Conservation (phyloP, 352 stramenopile genomes). For the Phytophthora syringae region DNA sequence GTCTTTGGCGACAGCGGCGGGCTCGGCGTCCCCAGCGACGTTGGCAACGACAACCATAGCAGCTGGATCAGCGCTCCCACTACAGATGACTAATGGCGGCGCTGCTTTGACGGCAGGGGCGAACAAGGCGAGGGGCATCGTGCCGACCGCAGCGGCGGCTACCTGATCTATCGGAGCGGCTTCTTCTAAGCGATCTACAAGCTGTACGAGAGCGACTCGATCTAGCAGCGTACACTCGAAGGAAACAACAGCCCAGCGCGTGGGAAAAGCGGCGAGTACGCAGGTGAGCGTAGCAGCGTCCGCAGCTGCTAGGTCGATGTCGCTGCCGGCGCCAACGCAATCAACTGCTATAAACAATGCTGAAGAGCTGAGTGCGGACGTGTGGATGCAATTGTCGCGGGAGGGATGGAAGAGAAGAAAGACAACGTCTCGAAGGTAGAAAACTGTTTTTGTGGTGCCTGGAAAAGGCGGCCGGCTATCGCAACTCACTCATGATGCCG, state of each 20-base stretch:
- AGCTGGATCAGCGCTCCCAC: slow-evolving; percentile 19
- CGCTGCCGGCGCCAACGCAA: not conserved
- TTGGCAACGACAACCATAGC: not conserved
- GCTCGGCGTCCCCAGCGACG: not conserved
- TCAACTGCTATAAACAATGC: slow-evolving; percentile 2
- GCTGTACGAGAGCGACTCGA: not conserved
- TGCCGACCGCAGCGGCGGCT: not conserved
- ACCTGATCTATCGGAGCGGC: not conserved
- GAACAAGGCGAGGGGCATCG: not conserved
- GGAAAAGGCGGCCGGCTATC: slow-evolving; percentile 11
- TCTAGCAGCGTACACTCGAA: slow-evolving; percentile 1
- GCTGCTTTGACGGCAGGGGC: not conserved
- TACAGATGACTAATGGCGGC: not conserved
- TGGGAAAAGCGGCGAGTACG: slow-evolving; percentile 1
- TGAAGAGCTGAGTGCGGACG: not conserved
- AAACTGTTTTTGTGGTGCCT: slow-evolving; percentile 9
- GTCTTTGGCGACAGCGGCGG: not conserved
- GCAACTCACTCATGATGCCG: slow-evolving; percentile 3
- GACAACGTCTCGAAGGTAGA: slow-evolving; percentile 1
- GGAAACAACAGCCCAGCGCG: not conserved
- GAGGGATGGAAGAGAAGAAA: slow-evolving; percentile 12
- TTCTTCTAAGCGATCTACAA: not conserved
- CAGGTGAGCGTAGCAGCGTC: slow-evolving; percentile 1
- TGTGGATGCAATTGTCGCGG: slow-evolving; percentile 10
- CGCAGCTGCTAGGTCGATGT: slow-evolving; percentile 1